These are phyloP conservation scores for Tylopilus sp. DNA, from an alignment of 1,284 basidiomycete genomes.

Conservation along the genomic window DNA sequence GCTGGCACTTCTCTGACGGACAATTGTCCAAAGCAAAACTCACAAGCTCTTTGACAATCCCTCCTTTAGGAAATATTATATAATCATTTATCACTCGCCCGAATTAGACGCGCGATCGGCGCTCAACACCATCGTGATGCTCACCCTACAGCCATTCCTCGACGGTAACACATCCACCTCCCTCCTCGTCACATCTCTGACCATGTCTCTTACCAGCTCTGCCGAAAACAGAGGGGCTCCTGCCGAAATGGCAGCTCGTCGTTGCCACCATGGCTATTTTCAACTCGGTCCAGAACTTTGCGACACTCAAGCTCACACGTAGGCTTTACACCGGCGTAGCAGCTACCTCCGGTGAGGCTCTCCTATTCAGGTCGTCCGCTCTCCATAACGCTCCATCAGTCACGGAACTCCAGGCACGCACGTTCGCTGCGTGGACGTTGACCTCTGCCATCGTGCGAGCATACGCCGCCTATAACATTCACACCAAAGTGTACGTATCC, in stretches of 20 bases:
- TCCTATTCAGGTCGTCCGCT: not conserved
- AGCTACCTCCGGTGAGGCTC: constrained; percentile 39
- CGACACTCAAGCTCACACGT: constrained; percentile 73
- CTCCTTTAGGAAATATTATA: constrained; percentile 28
- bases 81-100: constrained; percentile 18
- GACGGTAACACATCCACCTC: constrained; percentile 17
- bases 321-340: constrained; percentile 69
- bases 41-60: constrained; percentile 6
- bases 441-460: constrained; percentile 76
- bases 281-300: constrained; percentile 82
- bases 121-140: constrained; percentile 20
- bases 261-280: constrained; percentile 74
- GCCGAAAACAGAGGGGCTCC: constrained; percentile 60
- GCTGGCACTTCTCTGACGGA: constrained; percentile 6
- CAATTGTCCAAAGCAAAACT: constrained; percentile 28
- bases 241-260: constrained; percentile 85
- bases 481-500: constrained; percentile 64
- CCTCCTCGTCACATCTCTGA: not conserved
- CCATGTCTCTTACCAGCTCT: constrained; percentile 43
- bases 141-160: constrained; percentile 16
- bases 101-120: constrained; percentile 17
- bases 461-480: constrained; percentile 86
- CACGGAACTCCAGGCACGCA: constrained; percentile 78
- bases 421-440: constrained; percentile 87
- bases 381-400: constrained; percentile 46